phyloP scores from a whole-genome alignment of 768 basidiomycete genomes.

The Nidularia pulvinata region DNA sequence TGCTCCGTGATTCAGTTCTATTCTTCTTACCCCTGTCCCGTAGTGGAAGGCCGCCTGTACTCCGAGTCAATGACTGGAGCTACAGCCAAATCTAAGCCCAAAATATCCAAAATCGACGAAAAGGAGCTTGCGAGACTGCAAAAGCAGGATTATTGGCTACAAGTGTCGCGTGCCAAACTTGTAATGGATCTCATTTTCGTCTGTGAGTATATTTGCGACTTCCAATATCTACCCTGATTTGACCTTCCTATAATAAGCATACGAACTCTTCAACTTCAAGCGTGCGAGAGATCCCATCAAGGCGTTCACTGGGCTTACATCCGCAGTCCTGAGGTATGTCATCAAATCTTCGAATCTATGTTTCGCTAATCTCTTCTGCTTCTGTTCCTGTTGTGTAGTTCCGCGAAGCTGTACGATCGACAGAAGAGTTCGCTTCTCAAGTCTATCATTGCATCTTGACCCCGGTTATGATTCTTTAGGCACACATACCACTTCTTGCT shows the following conservation, averaged over 20 bases:
- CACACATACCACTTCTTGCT: background rate
- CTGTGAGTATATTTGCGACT: constrained; percentile 45
- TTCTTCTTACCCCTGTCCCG: constrained; percentile 2
- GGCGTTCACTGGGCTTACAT: constrained; percentile 63
- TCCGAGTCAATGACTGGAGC: constrained; percentile 71
- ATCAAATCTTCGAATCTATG: background rate
- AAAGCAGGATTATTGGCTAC: constrained; percentile 78
- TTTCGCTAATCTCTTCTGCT: constrained; percentile 4
- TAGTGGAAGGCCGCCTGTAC: constrained; percentile 76
- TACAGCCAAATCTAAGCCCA: constrained; percentile 69
- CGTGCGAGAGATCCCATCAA: constrained; percentile 60
- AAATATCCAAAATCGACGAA: constrained; percentile 58
- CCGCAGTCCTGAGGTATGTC: constrained; percentile 73
- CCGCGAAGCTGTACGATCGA: constrained; percentile 73
- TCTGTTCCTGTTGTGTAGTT: constrained; percentile 35
- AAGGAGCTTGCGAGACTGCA: constrained; percentile 68
- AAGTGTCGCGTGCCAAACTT: constrained; percentile 68
- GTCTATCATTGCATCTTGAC: constrained; percentile 26
- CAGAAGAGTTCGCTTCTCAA: constrained; percentile 66
- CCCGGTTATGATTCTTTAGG: background rate
- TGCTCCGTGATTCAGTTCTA: constrained; percentile 5
- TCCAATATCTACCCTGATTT: constrained; percentile 2
- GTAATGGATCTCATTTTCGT: constrained; percentile 88
- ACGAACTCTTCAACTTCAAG: constrained; percentile 74
- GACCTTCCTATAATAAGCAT: constrained; percentile 44